phyloP scores from a whole-genome alignment of 176 grass and related monocot species.

The Typha latifolia region DNA sequence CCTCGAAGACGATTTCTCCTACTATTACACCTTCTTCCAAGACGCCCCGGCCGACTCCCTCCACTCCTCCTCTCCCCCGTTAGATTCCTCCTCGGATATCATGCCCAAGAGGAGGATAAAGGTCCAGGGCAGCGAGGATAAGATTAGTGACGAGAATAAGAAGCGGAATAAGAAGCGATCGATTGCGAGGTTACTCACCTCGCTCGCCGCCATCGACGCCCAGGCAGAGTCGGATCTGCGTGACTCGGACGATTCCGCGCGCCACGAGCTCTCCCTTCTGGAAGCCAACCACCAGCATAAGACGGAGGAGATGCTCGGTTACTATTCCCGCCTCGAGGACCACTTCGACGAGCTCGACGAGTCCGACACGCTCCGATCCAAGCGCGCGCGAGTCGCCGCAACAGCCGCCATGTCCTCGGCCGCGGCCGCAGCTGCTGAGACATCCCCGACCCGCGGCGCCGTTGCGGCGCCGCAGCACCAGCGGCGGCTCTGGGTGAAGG shows the following conservation, averaged over 20 bases:
- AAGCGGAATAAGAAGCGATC: not conserved
- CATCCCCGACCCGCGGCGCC: not conserved
- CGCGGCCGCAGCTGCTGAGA: conserved; percentile 6
- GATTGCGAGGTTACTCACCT: conserved; percentile 16
- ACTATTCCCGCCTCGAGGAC: conserved; percentile 63
- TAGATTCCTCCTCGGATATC: not conserved
- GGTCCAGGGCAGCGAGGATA: too few species aligned
- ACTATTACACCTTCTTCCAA: not conserved
- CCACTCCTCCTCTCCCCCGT: too few species aligned
- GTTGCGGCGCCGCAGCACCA: conserved; percentile 32
- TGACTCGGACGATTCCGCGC: conserved; percentile 22
- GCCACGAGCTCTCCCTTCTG: conserved; percentile 24
- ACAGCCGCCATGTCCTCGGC: not conserved
- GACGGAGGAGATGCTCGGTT: conserved; percentile 31
- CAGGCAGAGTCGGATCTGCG: conserved; percentile 51
- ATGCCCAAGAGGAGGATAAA: conserved; percentile 25
- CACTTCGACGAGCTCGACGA: conserved; percentile 48
- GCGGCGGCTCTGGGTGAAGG: conserved; percentile 81
- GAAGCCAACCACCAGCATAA: conserved; percentile 3
- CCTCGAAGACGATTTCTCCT: conserved; percentile 3
- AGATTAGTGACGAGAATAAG: not conserved
- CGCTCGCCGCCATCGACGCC: conserved; percentile 10
- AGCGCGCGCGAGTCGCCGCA: conserved; percentile 11
- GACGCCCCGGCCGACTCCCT: not conserved
- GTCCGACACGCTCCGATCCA: conserved; percentile 26